Evolutionary conservation across 2,329 filamentous ascomycete genomes (phyloP).

Genomic region (Fusarium multiceps): DNA sequence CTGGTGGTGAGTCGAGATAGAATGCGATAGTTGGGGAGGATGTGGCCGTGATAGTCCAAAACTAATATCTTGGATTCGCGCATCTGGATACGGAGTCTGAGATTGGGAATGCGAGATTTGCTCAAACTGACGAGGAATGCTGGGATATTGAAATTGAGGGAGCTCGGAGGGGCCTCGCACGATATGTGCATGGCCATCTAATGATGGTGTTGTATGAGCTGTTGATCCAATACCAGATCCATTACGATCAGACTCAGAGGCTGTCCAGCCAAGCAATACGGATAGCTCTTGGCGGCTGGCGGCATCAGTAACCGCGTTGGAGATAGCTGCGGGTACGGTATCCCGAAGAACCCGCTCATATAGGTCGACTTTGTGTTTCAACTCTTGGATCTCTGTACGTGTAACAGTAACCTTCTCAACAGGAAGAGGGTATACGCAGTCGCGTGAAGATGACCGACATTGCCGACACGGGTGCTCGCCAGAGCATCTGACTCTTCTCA

Average conservation of each 20-base stretch:
- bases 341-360: conserved; percentile 56
- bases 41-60: conserved; percentile 16
- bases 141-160: conserved; percentile 30
- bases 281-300: conserved; percentile 51
- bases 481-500: conserved; percentile 64
- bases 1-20: conserved; percentile 7
- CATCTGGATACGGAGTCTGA: conserved; percentile 19
- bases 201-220: conserved; percentile 13
- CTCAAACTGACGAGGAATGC: conserved; percentile 28
- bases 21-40: conserved; percentile 8
- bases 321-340: conserved; percentile 46
- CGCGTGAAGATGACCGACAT: conserved; percentile 56
- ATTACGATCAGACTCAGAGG: conserved; percentile 35
- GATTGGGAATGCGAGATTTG: conserved; percentile 6
- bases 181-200: conserved; percentile 10
- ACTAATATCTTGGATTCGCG: conserved; percentile 17
- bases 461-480: conserved; percentile 61
- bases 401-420: conserved; percentile 58
- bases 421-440: conserved; percentile 60
- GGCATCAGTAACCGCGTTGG: conserved; percentile 44
- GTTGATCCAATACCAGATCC: neutral
- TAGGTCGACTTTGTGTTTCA: conserved; percentile 53
- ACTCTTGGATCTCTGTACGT: conserved; percentile 55
- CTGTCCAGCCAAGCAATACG: conserved; percentile 40
- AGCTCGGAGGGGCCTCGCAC: conserved; percentile 15